phyloP scores from a whole-genome alignment of 306 rosid species.

The Cyclanthera cordifolia region DNA sequence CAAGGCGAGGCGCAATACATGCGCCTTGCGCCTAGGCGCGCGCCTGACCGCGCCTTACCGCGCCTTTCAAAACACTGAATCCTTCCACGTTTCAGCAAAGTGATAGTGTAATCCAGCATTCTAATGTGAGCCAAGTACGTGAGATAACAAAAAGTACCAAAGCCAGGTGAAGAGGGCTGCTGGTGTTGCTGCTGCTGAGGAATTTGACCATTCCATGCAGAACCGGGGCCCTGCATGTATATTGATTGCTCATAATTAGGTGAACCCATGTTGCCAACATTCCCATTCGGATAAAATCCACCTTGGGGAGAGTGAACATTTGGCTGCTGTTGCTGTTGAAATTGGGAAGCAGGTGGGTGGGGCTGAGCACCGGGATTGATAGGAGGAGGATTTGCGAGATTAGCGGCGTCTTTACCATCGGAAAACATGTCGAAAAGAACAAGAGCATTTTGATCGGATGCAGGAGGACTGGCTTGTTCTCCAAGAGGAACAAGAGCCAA shows the following conservation, averaged over 20 bases:
- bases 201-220: conserved; percentile 73
- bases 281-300: conserved; percentile 49
- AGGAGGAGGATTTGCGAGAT: conserved; percentile 35
- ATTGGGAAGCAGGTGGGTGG: conserved; percentile 21
- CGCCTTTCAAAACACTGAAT: too few species aligned
- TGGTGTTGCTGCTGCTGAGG: conserved; percentile 11
- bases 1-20: too few species aligned
- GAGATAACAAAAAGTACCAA: conserved; percentile 38
- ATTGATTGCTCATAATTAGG: conserved; percentile 55
- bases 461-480: conserved; percentile 45
- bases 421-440: conserved; percentile 77
- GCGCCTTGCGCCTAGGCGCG: too few species aligned
- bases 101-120: neutral
- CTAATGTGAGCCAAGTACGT: neutral
- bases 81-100: neutral
- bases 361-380: neutral
- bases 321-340: conserved; percentile 16
- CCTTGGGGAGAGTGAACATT: conserved; percentile 49
- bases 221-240: conserved; percentile 41
- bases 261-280: conserved; percentile 39
- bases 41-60: too few species aligned
- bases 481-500: conserved; percentile 84
- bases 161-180: too few species aligned
- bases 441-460: conserved; percentile 67
- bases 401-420: conserved; percentile 30